A percentile compares a stretch with the other conserved stretches of the same genome.
These are phyloP conservation scores for Penicillium sp. DNA, from an alignment of 2,329 filamentous ascomycete species.

Conservation along the genomic window DNA sequence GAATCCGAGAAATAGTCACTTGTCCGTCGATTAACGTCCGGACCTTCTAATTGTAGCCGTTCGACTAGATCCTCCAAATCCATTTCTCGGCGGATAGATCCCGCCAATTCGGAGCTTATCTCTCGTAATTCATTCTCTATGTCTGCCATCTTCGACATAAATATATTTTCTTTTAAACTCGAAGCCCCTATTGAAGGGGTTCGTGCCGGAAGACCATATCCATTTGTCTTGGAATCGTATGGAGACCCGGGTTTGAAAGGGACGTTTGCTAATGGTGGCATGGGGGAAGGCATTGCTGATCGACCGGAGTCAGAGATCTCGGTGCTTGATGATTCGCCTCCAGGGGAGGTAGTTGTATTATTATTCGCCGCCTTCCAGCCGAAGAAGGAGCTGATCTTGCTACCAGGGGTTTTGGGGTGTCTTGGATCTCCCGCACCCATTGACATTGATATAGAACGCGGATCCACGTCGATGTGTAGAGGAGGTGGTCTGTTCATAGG, in stretches of 20 bases:
- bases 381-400: constrained; percentile 65
- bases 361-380: constrained; percentile 54
- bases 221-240: constrained; percentile 54
- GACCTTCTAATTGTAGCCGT: constrained; percentile 72
- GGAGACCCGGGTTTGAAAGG: constrained; percentile 43
- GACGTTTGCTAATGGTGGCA: constrained; percentile 37
- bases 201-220: constrained; percentile 44
- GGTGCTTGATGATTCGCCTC: constrained; percentile 59
- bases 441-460: constrained; percentile 38
- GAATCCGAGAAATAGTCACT: constrained; percentile 99
- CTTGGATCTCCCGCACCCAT: constrained; percentile 34
- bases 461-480: constrained; percentile 44
- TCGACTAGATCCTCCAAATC: constrained; percentile 94
- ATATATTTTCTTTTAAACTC: constrained; percentile 43
- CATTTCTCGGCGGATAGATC: constrained; percentile 92
- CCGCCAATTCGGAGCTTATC: constrained; percentile 87
- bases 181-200: constrained; percentile 45
- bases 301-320: constrained; percentile 61
- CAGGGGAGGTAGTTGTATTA: constrained; percentile 48
- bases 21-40: constrained; percentile 66
- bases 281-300: constrained; percentile 59
- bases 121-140: constrained; percentile 93
- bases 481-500: constrained; percentile 42
- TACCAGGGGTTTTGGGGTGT: constrained; percentile 52
- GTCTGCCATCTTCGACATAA: constrained; percentile 68